phyloP scores from a whole-genome alignment of 352 stramenopile species.

The Globisporangium splendens region DNA sequence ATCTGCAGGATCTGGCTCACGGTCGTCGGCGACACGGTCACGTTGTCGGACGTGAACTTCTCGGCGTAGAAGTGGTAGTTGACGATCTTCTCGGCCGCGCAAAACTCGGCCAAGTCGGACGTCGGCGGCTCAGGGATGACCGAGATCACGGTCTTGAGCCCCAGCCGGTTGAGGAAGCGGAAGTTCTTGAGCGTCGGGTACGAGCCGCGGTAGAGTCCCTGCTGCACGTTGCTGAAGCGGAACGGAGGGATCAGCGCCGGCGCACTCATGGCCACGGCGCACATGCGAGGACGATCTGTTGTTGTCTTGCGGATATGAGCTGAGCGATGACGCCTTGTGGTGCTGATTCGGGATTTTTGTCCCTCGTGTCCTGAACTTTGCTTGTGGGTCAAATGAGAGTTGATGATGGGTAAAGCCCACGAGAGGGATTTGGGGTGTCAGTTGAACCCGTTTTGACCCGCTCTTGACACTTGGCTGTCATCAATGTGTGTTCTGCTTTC shows the following conservation, averaged over 20 bases:
- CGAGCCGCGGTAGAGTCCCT: constrained; percentile 71
- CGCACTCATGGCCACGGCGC: constrained; percentile 28
- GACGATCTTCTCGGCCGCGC: constrained; percentile 58
- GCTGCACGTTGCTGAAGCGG: constrained; percentile 82
- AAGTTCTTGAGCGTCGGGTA: constrained; percentile 89
- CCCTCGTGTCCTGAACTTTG: too few species aligned
- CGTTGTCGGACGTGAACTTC: constrained; percentile 87
- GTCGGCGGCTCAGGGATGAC: constrained; percentile 80
- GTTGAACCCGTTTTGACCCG: too few species aligned
- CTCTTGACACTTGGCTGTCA: too few species aligned
- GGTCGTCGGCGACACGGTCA: constrained; percentile 72
- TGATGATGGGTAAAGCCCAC: too few species aligned
- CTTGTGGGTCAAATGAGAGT: too few species aligned
- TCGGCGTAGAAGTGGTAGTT: constrained; percentile 81
- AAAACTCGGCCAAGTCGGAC: constrained; percentile 74
- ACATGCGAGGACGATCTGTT: neutral
- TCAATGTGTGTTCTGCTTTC: too few species aligned
- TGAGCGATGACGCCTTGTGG: too few species aligned
- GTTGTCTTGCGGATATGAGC: too few species aligned
- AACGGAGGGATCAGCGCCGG: constrained; percentile 83
- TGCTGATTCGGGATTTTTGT: too few species aligned
- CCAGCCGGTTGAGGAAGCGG: constrained; percentile 67
- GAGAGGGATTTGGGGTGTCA: too few species aligned
- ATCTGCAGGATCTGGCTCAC: constrained; percentile 78
- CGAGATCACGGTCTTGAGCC: constrained; percentile 76